Evolutionary conservation across 208 protist genomes (phyloP), one percentile per base, ranked within the genome.

Genomic region (Crithidia sp.): DNA sequence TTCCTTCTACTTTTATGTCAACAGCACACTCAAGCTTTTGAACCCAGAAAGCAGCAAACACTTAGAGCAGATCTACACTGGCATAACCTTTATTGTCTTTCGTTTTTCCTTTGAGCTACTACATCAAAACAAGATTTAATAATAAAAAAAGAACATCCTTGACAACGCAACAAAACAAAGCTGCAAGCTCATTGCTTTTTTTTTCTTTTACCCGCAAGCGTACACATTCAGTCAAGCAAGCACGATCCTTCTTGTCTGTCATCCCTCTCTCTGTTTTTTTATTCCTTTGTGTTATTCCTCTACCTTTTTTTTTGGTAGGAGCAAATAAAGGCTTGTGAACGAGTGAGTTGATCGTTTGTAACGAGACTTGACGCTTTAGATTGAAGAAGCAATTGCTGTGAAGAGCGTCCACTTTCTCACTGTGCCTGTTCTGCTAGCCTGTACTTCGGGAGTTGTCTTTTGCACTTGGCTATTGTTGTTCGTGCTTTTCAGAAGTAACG

Each of bases 221-320:
- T 12, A 55, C 16, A 19, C 7, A 28, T 28, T 28, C 28, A 28
- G 28, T 28, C 28, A 28, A 28, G 28, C 28, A 9, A 75, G 39
- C 39, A 44, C 57, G 10, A 40, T 16, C 13, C 28, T 54, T 47
- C 56, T 59, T 45, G 12, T 47, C 53, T 74, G 55, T 28, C 8
- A 39, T 74, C 44, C 54, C 17, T 50, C 7, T 72, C 36, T 8
- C 54, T 47, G 7, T 44, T 64, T 74, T 37, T 0, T 52, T 45
- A 0, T 49, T 75, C 59, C 68, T 67, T 73, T 73, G 57, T 68
- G 1, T 67, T 79, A 49, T 79, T 16, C 14, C 16, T 71, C 5
- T 55, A 14, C 2, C 5, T 62, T 60, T 62, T 36, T 16, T 68
- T 16, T 47, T 9, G 43, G 17, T 49, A 0, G 0, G 45, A 49